Evolutionary conservation across 2,329 filamentous ascomycete genomes (phyloP).

Genomic region (Alternaria arborescens): DNA sequence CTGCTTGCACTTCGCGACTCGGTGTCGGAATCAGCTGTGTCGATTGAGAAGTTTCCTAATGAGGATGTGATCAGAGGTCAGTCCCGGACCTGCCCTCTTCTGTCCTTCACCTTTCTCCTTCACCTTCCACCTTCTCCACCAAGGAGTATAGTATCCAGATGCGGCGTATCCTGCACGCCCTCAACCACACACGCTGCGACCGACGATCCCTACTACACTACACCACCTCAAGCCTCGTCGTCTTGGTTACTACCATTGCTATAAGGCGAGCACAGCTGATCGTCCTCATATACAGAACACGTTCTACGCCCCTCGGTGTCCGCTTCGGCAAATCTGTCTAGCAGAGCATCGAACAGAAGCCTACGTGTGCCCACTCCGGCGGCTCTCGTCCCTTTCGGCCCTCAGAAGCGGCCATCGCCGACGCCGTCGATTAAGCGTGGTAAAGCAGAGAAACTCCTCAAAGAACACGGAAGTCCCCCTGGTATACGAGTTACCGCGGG

Average conservation of each 20-base stretch:
- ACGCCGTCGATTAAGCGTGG: constrained; percentile 61
- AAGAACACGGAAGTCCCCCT: constrained; percentile 61
- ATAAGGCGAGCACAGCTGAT: constrained; percentile 13
- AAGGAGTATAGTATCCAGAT: neutral
- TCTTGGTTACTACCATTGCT: neutral
- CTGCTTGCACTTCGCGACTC: constrained; percentile 53
- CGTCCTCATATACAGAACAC: constrained; percentile 42
- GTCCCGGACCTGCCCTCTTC: constrained; percentile 24
- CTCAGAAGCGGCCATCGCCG: constrained; percentile 55
- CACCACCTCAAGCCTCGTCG: neutral
- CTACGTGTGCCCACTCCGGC: constrained; percentile 32
- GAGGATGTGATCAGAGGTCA: constrained; percentile 55
- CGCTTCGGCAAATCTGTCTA: constrained; percentile 45
- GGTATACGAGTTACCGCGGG: constrained; percentile 62
- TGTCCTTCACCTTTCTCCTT: constrained; percentile 24
- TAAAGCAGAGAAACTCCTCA: constrained; percentile 60
- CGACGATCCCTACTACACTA: neutral
- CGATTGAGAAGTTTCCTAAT: constrained; percentile 52
- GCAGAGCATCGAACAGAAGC: constrained; percentile 35
- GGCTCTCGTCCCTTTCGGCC: constrained; percentile 22
- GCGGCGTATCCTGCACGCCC: neutral
- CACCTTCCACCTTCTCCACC: constrained; percentile 16
- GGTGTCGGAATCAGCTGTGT: constrained; percentile 53
- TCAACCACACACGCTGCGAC: neutral
- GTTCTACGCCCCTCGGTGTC: constrained; percentile 53